Conservation (phyloP, 75 land plant genomes). For the Pinus tabuliformis region DNA sequence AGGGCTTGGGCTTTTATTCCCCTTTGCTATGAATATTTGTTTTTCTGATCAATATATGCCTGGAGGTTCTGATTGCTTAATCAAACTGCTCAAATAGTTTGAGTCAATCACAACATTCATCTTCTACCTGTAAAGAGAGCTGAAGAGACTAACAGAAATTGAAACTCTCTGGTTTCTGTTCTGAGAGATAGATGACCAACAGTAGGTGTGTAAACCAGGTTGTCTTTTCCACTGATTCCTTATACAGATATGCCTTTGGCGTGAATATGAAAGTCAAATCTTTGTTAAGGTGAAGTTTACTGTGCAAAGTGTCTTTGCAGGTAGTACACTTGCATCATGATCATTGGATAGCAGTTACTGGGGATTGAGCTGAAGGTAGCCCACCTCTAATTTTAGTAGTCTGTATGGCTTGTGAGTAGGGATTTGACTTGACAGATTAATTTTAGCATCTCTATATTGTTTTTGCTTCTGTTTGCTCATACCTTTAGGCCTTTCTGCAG, state of each 20-base stretch:
- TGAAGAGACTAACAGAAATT: slow-evolving; percentile 7
- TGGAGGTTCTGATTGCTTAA: background rate
- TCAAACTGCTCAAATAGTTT: background rate
- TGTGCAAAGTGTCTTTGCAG: background rate
- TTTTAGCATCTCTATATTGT: background rate
- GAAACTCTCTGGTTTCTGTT: background rate
- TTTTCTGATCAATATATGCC: slow-evolving; percentile 3
- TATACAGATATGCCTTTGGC: background rate
- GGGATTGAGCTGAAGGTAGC: slow-evolving; percentile 6
- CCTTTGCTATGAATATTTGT: background rate
- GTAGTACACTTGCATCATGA: background rate
- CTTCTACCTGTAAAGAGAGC: background rate
- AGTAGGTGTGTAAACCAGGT: slow-evolving; percentile 1
- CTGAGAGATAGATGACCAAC: background rate
- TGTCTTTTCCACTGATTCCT: background rate
- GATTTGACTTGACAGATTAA: background rate
- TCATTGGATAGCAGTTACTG: background rate
- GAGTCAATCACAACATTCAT: background rate
- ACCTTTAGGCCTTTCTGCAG: slow-evolving; percentile 1
- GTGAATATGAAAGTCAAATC: background rate
- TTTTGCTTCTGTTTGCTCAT: background rate
- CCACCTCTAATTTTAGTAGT: background rate
- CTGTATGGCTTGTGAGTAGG: background rate
- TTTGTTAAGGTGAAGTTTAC: background rate
- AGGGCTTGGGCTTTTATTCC: background rate